These are phyloP conservation scores for Xerocomellus amylosporus DNA, from an alignment of 768 basidiomycete genomes.

Conservation along the genomic window DNA sequence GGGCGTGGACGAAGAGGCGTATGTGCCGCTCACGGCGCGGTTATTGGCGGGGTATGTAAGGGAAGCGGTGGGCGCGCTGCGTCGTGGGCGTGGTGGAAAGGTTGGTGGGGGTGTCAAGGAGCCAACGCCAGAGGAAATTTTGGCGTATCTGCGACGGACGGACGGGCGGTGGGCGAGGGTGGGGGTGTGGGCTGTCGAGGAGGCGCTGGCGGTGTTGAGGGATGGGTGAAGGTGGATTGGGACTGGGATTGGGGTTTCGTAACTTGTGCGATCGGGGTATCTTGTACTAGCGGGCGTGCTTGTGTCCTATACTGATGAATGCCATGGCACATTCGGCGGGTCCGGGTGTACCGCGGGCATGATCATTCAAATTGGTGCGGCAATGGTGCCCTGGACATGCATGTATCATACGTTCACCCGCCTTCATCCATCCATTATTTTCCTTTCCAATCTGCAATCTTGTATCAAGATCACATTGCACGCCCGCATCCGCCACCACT, in stretches of 20 bases:
- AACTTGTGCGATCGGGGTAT: too few species aligned
- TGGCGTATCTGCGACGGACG: constrained; percentile 40
- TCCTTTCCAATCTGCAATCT: too few species aligned
- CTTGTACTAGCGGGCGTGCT: too few species aligned
- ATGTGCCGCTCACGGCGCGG: constrained; percentile 55
- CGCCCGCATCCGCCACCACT: too few species aligned
- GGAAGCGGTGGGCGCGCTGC: constrained; percentile 40
- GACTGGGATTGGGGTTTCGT: background rate
- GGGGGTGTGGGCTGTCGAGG: constrained; percentile 62
- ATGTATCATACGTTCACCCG: background rate
- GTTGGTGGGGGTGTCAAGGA: constrained; percentile 11
- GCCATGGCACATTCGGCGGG: too few species aligned
- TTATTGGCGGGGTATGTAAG: constrained; percentile 50
- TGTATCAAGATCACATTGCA: too few species aligned
- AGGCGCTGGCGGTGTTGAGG: constrained; percentile 46
- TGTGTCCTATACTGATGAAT: background rate
- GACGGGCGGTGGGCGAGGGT: constrained; percentile 68
- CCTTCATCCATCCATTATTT: too few species aligned
- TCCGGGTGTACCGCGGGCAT: background rate
- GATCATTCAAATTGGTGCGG: too few species aligned
- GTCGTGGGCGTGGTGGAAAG: constrained; percentile 5
- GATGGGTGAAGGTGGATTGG: background rate
- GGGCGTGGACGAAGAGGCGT: constrained; percentile 52
- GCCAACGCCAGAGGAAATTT: constrained; percentile 46
- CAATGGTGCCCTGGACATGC: too few species aligned